Evolutionary conservation across 2,329 filamentous ascomycete species (phyloP).

Genomic region (Thielaviopsis ethacetica): DNA sequence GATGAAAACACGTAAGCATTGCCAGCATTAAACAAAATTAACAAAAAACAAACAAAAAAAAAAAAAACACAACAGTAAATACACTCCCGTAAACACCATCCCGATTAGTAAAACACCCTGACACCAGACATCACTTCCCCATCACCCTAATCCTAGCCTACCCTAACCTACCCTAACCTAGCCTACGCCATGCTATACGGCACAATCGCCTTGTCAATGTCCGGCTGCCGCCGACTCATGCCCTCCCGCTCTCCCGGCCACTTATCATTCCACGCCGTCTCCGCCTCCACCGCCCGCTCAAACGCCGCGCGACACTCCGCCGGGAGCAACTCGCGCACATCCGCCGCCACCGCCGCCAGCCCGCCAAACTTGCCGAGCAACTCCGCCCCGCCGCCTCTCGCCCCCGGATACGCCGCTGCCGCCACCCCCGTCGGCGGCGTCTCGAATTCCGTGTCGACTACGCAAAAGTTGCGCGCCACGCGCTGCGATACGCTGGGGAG

Average conservation of each 20-base stretch:
- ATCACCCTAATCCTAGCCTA: too few relatives aligned
- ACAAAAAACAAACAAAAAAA: background rate
- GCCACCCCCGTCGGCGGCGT: slow-evolving; percentile 31
- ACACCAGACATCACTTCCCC: too few relatives aligned
- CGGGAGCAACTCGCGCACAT: slow-evolving; percentile 50
- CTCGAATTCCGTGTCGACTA: slow-evolving; percentile 39
- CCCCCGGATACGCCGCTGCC: slow-evolving; percentile 26
- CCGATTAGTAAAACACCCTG: slow-evolving; percentile 9
- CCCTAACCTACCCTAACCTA: background rate
- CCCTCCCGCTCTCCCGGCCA: slow-evolving; percentile 37
- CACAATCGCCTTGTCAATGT: slow-evolving; percentile 49
- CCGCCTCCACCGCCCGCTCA: slow-evolving; percentile 44
- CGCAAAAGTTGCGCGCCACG: slow-evolving; percentile 38
- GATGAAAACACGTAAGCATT: background rate
- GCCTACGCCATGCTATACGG: slow-evolving; percentile 32
- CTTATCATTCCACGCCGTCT: slow-evolving; percentile 54
- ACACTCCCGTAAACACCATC: slow-evolving; percentile 9
- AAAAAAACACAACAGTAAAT: background rate
- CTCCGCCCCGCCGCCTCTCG: too few relatives aligned
- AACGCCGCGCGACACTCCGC: slow-evolving; percentile 58
- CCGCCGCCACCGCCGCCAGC: slow-evolving; percentile 45
- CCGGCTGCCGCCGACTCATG: slow-evolving; percentile 30
- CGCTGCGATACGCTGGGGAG: slow-evolving; percentile 28
- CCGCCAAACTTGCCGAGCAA: slow-evolving; percentile 41
- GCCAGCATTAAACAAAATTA: too few relatives aligned